These are phyloP conservation scores for Musa balbisiana DNA, from an alignment of 202 grass and related monocot genomes.

Conservation along the genomic window DNA sequence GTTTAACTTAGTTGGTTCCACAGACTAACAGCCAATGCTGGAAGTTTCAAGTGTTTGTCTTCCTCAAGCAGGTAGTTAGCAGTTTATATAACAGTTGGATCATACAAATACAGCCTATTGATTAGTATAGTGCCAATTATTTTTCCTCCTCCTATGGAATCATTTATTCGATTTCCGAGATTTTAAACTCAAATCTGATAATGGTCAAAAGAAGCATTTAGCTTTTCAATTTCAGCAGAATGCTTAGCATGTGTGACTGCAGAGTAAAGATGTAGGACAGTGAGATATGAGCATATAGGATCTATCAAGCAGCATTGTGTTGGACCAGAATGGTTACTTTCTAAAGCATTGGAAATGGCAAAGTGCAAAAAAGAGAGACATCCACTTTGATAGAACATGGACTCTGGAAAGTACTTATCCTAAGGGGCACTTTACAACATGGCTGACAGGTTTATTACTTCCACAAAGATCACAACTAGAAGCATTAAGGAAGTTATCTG, in stretches of 20 bases:
- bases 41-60: neutral
- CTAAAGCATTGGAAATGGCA: neutral
- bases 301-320: neutral
- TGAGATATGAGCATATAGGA: neutral
- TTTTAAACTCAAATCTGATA: neutral
- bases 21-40: too few species aligned
- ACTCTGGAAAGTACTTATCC: neutral
- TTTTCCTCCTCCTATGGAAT: neutral
- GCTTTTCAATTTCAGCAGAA: neutral
- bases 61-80: neutral
- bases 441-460: neutral
- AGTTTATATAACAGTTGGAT: slow-evolving; percentile 2
- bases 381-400: neutral
- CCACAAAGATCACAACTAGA: neutral
- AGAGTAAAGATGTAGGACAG: neutral
- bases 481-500: neutral
- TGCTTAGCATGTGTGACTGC: slow-evolving; percentile 4
- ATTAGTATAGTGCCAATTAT: neutral
- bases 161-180: neutral
- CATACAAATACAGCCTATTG: too few species aligned
- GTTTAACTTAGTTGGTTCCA: neutral
- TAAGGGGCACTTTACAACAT: neutral
- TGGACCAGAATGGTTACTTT: neutral
- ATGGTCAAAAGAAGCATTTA: neutral
- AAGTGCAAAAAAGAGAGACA: neutral